These are phyloP conservation scores for Alternaria gansuensis DNA, from an alignment of 2,329 filamentous ascomycete species.

Conservation along the genomic window DNA sequence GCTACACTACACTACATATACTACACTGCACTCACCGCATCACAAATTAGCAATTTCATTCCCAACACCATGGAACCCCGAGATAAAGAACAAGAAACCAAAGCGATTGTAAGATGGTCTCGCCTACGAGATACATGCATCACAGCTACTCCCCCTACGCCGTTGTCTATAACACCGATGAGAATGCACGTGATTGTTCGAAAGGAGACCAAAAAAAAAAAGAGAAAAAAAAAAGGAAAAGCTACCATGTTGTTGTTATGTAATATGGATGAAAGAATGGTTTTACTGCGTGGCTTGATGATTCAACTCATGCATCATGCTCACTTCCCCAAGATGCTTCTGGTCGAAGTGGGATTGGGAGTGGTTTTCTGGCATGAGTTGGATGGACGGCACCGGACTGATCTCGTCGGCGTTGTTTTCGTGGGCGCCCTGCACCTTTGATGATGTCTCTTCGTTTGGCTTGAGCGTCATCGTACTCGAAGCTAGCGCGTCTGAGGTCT, in stretches of 20 bases:
- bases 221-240: background rate
- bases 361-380: constrained; percentile 30
- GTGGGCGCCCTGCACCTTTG: constrained; percentile 8
- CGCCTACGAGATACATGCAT: constrained; percentile 15
- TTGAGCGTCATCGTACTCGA: constrained; percentile 44
- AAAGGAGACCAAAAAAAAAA: background rate
- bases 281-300: constrained; percentile 46
- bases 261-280: background rate
- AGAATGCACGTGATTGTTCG: constrained; percentile 15
- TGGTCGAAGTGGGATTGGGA: constrained; percentile 40
- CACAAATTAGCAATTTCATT: constrained; percentile 5
- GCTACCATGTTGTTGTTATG: constrained; percentile 1
- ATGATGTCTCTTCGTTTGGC: constrained; percentile 25
- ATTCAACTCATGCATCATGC: constrained; percentile 36
- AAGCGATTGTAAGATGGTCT: constrained; percentile 21
- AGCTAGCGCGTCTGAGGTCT: constrained; percentile 28
- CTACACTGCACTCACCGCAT: background rate
- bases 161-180: constrained; percentile 24
- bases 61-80: constrained; percentile 3
- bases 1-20: background rate
- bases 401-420: constrained; percentile 39
- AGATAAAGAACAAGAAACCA: constrained; percentile 7
- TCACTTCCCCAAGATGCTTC: constrained; percentile 49
- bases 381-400: constrained; percentile 34
- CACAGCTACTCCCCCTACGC: constrained; percentile 15